phyloP scores from a whole-genome alignment of 2,329 filamentous ascomycete species.

The Clonostachys solani region DNA sequence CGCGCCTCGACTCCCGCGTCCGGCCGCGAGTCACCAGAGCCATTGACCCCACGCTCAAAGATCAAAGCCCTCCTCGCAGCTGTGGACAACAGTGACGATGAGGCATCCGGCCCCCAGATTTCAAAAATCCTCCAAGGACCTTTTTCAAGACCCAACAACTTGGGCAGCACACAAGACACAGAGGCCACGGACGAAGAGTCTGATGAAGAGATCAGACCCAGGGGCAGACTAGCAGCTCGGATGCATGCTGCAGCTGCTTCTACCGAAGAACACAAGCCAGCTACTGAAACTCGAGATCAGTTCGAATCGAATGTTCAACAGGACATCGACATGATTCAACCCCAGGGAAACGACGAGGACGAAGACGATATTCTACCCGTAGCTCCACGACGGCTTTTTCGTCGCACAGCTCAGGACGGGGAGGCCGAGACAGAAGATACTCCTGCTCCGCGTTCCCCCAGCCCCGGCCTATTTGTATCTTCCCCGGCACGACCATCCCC shows the following conservation, averaged over 20 bases:
- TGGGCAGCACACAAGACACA: constrained; percentile 25
- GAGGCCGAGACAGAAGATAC: constrained; percentile 13
- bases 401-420: constrained; percentile 26
- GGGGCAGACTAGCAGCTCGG: constrained; percentile 60
- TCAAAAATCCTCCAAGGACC: not conserved
- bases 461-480: constrained; percentile 51
- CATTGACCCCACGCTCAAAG: constrained; percentile 49
- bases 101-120: constrained; percentile 12
- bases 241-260: constrained; percentile 41
- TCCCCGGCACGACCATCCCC: constrained; percentile 36
- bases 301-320: constrained; percentile 1
- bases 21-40: constrained; percentile 34
- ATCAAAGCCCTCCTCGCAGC: constrained; percentile 47
- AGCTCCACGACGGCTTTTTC: constrained; percentile 30
- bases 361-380: constrained; percentile 35
- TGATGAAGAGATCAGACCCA: constrained; percentile 40
- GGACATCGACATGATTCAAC: constrained; percentile 17
- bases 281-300: not conserved
- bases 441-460: constrained; percentile 16
- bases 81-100: constrained; percentile 45
- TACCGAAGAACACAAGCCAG: not conserved
- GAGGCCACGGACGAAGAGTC: constrained; percentile 33
- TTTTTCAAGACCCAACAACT: constrained; percentile 6
- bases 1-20: constrained; percentile 38
- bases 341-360: constrained; percentile 23